phyloP scores from a whole-genome alignment of 176 grass and related monocot species.

The Miscanthus lutarioriparius region DNA sequence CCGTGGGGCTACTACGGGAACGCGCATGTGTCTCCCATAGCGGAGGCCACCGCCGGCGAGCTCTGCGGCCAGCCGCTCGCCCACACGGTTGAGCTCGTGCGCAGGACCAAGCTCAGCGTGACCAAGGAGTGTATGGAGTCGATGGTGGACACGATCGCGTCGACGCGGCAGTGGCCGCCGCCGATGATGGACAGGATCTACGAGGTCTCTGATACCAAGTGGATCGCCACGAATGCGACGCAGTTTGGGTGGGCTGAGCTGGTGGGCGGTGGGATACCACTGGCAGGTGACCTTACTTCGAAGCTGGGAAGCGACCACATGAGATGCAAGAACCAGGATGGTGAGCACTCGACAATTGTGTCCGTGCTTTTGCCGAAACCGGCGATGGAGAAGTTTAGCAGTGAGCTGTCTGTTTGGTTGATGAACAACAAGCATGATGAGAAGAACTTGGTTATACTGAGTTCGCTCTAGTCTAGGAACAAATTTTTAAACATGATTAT shows the following conservation, averaged over 20 bases:
- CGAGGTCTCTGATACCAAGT: slow-evolving; percentile 41
- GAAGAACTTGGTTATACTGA: slow-evolving; percentile 22
- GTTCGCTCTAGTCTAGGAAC: slow-evolving; percentile 28
- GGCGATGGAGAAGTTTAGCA: slow-evolving; percentile 16
- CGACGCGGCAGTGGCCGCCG: slow-evolving; percentile 12
- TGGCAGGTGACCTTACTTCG: slow-evolving; percentile 29
- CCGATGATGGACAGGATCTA: slow-evolving; percentile 28
- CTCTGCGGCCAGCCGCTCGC: slow-evolving; percentile 26
- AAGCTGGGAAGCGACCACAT: slow-evolving; percentile 40
- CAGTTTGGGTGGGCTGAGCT: slow-evolving; percentile 38
- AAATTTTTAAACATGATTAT: background rate
- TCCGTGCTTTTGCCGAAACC: slow-evolving; percentile 29
- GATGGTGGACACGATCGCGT: slow-evolving; percentile 17
- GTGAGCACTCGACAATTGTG: slow-evolving; percentile 26
- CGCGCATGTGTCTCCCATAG: slow-evolving; percentile 34
- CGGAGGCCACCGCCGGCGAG: slow-evolving; percentile 14
- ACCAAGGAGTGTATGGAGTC: slow-evolving; percentile 25
- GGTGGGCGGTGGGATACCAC: slow-evolving; percentile 35
- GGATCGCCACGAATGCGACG: background rate
- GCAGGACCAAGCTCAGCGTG: slow-evolving; percentile 25
- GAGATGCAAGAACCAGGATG: slow-evolving; percentile 29
- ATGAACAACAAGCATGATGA: slow-evolving; percentile 29
- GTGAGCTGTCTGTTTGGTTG: slow-evolving; percentile 39
- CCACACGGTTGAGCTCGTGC: slow-evolving; percentile 30
- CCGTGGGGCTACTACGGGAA: slow-evolving; percentile 43